Evolutionary conservation across 306 rosid genomes (phyloP).

Genomic region (Carpinus fangiana): DNA sequence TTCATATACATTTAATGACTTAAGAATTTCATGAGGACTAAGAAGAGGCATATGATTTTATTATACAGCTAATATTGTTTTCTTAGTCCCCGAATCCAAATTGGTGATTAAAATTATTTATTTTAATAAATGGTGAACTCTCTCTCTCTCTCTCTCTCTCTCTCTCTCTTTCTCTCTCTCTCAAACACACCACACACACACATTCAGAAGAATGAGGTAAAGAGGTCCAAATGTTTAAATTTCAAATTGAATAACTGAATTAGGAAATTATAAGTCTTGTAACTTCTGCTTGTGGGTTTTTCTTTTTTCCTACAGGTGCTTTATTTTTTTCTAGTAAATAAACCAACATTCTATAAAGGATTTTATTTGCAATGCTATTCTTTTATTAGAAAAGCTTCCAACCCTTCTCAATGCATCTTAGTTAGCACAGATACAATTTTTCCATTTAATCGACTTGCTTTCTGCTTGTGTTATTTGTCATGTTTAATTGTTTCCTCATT

Average conservation of each 20-base stretch:
- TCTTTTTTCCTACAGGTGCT: too few relatives aligned
- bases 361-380: conserved; percentile 6
- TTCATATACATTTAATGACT: too few relatives aligned
- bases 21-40: too few relatives aligned
- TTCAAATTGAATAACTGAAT: background rate
- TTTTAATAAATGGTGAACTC: too few relatives aligned
- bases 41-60: too few relatives aligned
- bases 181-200: too few relatives aligned
- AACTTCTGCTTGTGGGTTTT: too few relatives aligned
- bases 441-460: background rate
- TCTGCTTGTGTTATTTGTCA: conserved; percentile 10
- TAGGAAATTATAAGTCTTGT: background rate
- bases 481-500: conserved; percentile 18
- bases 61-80: too few relatives aligned
- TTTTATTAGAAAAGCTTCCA: background rate
- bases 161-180: too few relatives aligned
- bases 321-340: background rate
- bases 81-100: too few relatives aligned
- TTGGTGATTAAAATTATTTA: background rate
- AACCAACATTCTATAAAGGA: conserved; percentile 15
- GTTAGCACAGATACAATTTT: conserved; percentile 14
- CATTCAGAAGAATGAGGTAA: too few relatives aligned
- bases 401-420: background rate
- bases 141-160: too few relatives aligned
- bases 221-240: background rate